Conservation (phyloP, 2,329 filamentous ascomycete species). For the Mycosphaerella sp. region DNA sequence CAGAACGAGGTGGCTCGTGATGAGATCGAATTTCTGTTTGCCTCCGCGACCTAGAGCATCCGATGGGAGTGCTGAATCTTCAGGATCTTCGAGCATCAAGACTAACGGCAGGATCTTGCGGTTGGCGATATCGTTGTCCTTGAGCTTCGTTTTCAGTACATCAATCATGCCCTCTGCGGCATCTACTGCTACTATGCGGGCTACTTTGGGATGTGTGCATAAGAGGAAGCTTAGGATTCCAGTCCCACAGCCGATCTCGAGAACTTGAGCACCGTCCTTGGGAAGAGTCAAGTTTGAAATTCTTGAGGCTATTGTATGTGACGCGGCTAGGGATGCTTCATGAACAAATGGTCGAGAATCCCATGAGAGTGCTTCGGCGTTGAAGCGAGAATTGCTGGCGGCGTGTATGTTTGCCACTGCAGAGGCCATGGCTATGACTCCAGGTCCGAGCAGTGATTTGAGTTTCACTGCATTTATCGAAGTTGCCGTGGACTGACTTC, state of each 20-base stretch:
- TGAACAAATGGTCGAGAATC: conserved; percentile 25
- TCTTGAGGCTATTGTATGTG: conserved; percentile 17
- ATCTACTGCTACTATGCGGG: conserved; percentile 23
- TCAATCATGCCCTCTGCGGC: conserved; percentile 28
- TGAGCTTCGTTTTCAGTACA: conserved; percentile 22
- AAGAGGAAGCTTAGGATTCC: conserved; percentile 25
- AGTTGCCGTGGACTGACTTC: too few relatives aligned
- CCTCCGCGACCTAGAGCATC: conserved; percentile 4
- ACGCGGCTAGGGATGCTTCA: conserved; percentile 21
- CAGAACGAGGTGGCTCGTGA: conserved; percentile 26
- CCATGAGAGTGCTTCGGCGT: conserved; percentile 26
- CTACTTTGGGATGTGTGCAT: conserved; percentile 15
- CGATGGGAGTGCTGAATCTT: conserved; percentile 20
- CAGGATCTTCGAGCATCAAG: conserved; percentile 24
- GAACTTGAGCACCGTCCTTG: conserved; percentile 14
- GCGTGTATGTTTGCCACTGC: conserved; percentile 23
- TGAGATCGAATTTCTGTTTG: conserved; percentile 25
- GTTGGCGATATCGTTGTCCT: conserved; percentile 13
- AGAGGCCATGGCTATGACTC: conserved; percentile 18
- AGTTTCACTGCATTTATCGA: too few relatives aligned
- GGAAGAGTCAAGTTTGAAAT: neutral
- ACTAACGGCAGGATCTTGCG: conserved; percentile 24
- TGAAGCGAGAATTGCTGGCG: conserved; percentile 22
- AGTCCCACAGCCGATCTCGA: conserved; percentile 28
- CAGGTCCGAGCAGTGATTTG: too few relatives aligned